A percentile compares a stretch with the other conserved stretches of the same genome.
Conservation (phyloP, 148 eudicot genomes). For the Nyssa sinensis region DNA sequence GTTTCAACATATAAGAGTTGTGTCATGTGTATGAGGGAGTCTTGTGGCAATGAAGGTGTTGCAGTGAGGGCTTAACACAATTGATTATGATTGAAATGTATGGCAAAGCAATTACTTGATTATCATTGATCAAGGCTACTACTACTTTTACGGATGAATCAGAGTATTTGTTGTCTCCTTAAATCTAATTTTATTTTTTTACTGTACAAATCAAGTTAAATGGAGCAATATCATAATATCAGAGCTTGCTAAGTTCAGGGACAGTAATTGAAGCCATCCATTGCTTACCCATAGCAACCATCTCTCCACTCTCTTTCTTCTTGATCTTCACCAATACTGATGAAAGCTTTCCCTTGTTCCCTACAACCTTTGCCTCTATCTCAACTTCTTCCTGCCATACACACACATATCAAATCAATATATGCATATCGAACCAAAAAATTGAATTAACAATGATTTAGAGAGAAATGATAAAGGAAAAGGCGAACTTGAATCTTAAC, state of each 20-base stretch:
- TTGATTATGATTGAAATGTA: no score
- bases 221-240: background rate
- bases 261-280: constrained; percentile 19
- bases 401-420: background rate
- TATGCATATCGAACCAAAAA: background rate
- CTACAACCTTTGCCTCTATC: constrained; percentile 27
- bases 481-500: constrained; percentile 24
- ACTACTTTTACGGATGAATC: no score
- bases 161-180: no score
- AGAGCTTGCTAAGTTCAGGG: constrained; percentile 24
- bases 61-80: no score
- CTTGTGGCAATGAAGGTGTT: no score
- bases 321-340: constrained; percentile 22
- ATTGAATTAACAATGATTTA: background rate
- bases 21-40: no score
- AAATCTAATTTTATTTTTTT: no score
- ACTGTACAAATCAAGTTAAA: no score
- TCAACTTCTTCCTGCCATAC: constrained; percentile 30
- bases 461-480: background rate
- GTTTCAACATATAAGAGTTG: no score
- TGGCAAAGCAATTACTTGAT: no score
- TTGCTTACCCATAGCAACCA: constrained; percentile 25
- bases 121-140: no score
- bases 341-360: constrained; percentile 17
- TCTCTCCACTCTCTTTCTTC: constrained; percentile 18